phyloP scores from a whole-genome alignment of 345 rosid genomes.

The Melaleuca quinquenervia region DNA sequence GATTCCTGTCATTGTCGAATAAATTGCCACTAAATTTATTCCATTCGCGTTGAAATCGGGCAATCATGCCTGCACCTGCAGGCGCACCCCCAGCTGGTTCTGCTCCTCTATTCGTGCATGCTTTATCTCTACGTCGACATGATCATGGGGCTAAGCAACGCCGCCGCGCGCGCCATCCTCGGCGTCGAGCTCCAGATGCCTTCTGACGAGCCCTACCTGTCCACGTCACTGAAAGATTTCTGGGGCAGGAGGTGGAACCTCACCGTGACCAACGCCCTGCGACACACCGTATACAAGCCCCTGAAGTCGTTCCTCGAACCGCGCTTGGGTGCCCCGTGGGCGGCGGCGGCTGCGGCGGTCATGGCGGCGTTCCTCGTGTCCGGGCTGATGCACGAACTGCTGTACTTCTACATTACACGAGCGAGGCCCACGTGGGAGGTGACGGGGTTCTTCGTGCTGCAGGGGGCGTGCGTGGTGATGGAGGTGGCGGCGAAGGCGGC shows the following conservation, averaged over 20 bases:
- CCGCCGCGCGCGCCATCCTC: conserved; percentile 3
- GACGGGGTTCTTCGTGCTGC: conserved; percentile 24
- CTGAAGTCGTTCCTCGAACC: not conserved
- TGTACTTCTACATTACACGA: conserved; percentile 5
- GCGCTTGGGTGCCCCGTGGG: conserved; percentile 2
- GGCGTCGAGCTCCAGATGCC: conserved; percentile 21
- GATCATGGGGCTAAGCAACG: conserved; percentile 5
- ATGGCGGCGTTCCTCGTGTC: conserved; percentile 17
- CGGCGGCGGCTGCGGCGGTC: conserved; percentile 8
- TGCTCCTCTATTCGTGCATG: conserved; percentile 8
- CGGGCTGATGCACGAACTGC: conserved; percentile 21
- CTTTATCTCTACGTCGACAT: conserved; percentile 14
- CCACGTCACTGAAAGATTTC: conserved; percentile 51
- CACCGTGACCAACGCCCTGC: conserved; percentile 28
- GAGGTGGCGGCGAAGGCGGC: conserved; percentile 15
- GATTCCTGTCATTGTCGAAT: not conserved
- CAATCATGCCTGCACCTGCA: not conserved
- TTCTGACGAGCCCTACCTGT: conserved; percentile 26
- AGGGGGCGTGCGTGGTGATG: conserved; percentile 13
- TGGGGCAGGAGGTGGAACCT: conserved; percentile 56
- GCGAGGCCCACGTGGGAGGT: conserved; percentile 34
- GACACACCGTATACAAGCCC: conserved; percentile 28
- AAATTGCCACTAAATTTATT: not conserved
- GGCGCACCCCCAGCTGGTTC: not conserved
- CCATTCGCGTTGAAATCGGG: not conserved